A percentile compares a stretch with the other conserved stretches of the same genome.
phyloP scores from a whole-genome alignment of 441 rosid species.

The Breynia disticha region DNA sequence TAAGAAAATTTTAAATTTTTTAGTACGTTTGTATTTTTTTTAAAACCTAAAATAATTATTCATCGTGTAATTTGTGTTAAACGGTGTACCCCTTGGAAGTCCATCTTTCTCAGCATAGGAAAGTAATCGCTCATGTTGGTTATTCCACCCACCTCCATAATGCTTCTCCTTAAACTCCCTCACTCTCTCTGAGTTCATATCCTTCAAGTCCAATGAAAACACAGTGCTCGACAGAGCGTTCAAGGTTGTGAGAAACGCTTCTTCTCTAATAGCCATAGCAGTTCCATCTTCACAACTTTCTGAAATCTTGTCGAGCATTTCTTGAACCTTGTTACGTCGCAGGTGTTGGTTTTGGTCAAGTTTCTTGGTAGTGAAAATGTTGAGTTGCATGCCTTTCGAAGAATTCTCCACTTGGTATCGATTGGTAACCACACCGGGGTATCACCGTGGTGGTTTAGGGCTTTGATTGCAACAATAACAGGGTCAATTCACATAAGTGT shows the following conservation, averaged over 20 bases:
- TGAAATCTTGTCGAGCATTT: slow-evolving; percentile 1
- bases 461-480: slow-evolving; percentile 1
- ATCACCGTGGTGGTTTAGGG: neutral
- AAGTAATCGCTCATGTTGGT: slow-evolving; percentile 15
- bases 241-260: slow-evolving; percentile 5
- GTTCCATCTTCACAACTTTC: slow-evolving; percentile 6
- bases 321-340: slow-evolving; percentile 7
- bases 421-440: slow-evolving; percentile 5
- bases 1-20: too few relatives aligned
- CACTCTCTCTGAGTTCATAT: neutral
- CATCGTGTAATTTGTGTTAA: too few relatives aligned
- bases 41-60: too few relatives aligned
- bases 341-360: slow-evolving; percentile 11
- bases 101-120: slow-evolving; percentile 8
- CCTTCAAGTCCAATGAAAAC: slow-evolving; percentile 10
- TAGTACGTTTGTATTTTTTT: too few relatives aligned
- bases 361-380: slow-evolving; percentile 9
- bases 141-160: slow-evolving; percentile 13
- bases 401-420: slow-evolving; percentile 13
- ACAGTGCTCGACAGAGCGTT: slow-evolving; percentile 3
- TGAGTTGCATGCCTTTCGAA: slow-evolving; percentile 9
- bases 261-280: slow-evolving; percentile 6
- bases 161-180: slow-evolving; percentile 6
- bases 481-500: too few relatives aligned
- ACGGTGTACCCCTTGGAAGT: slow-evolving; percentile 5